phyloP scores from a whole-genome alignment of 2,329 filamentous ascomycete species.

The Pyrenochaeta sp. region DNA sequence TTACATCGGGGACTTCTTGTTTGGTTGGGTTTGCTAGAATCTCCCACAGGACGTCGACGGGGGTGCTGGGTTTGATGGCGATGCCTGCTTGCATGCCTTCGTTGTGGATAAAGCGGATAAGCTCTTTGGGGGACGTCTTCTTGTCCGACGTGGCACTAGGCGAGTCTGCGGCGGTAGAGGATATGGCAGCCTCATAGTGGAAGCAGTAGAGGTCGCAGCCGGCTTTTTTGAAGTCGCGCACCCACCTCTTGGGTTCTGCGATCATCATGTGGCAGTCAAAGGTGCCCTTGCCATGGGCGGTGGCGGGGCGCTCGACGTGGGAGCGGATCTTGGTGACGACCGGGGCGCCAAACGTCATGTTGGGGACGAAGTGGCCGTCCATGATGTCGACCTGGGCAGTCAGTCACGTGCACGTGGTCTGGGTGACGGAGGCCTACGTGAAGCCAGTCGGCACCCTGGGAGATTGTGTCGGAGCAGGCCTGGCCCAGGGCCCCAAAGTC shows the following conservation, averaged over 20 bases:
- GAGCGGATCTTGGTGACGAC: slow-evolving; percentile 93
- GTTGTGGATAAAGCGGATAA: slow-evolving; percentile 91
- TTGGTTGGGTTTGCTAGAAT: slow-evolving; percentile 77
- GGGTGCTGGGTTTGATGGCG: slow-evolving; percentile 91
- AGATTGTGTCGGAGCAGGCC: slow-evolving; percentile 86
- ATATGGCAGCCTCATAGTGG: slow-evolving; percentile 94
- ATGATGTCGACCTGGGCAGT: slow-evolving; percentile 96
- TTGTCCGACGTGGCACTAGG: slow-evolving; percentile 73
- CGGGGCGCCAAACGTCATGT: slow-evolving; percentile 95
- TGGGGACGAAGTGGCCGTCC: slow-evolving; percentile 99
- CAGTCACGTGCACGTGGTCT: slow-evolving; percentile 23
- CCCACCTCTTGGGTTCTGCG: slow-evolving; percentile 98
- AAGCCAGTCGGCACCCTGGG: slow-evolving; percentile 72
- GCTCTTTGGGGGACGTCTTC: slow-evolving; percentile 81
- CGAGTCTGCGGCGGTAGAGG: slow-evolving; percentile 80
- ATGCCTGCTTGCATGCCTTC: slow-evolving; percentile 89
- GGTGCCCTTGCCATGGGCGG: slow-evolving; percentile 79
- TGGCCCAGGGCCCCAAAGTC: slow-evolving; percentile 90
- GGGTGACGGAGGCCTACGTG: slow-evolving; percentile 36
- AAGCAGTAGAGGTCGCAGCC: slow-evolving; percentile 99
- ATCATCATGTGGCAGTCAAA: slow-evolving; percentile 99
- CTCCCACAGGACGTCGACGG: slow-evolving; percentile 90
- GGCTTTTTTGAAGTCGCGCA: slow-evolving; percentile 90
- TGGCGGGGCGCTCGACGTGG: slow-evolving; percentile 78
- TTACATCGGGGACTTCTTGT: slow-evolving; percentile 85